A percentile compares a stretch with the other conserved stretches of the same genome.
Evolutionary conservation across 2,329 filamentous ascomycete genomes (phyloP).

Genomic region (Alternaria solani): DNA sequence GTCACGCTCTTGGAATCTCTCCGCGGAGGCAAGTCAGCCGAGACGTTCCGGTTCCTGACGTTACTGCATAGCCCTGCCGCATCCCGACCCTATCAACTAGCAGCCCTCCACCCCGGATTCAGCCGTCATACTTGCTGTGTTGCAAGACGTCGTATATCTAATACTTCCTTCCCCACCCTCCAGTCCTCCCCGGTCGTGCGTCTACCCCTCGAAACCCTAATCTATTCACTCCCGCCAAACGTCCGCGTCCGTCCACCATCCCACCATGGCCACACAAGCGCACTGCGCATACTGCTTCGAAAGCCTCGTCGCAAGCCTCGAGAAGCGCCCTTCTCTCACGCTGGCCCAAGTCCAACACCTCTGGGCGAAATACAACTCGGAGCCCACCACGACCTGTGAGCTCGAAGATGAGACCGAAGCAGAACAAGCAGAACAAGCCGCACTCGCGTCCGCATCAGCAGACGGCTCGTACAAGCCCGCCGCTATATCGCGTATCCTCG

Average conservation of each 20-base stretch:
- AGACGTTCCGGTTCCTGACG: slow-evolving; percentile 14
- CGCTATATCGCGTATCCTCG: slow-evolving; percentile 56
- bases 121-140: slow-evolving; percentile 17
- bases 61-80: slow-evolving; percentile 15
- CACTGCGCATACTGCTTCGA: slow-evolving; percentile 98
- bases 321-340: slow-evolving; percentile 70
- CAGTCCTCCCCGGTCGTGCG: slow-evolving; percentile 3
- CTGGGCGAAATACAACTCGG: slow-evolving; percentile 64
- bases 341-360: slow-evolving; percentile 75
- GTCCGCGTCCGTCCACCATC: neutral
- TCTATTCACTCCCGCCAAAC: neutral
- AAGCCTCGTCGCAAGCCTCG: slow-evolving; percentile 76
- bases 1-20: slow-evolving; percentile 41
- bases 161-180: neutral
- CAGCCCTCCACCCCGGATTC: slow-evolving; percentile 15
- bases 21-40: slow-evolving; percentile 24
- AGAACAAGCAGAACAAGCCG: slow-evolving; percentile 7
- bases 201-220: neutral
- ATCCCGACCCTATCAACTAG: slow-evolving; percentile 16
- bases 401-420: slow-evolving; percentile 11
- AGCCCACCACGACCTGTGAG: slow-evolving; percentile 23
- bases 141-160: neutral
- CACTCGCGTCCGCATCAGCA: slow-evolving; percentile 23
- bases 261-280: slow-evolving; percentile 77
- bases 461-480: slow-evolving; percentile 49